Base-by-base conservation (phyloP, 2,329 filamentous ascomycete species). In the Xylariaceae sp. region DNA sequence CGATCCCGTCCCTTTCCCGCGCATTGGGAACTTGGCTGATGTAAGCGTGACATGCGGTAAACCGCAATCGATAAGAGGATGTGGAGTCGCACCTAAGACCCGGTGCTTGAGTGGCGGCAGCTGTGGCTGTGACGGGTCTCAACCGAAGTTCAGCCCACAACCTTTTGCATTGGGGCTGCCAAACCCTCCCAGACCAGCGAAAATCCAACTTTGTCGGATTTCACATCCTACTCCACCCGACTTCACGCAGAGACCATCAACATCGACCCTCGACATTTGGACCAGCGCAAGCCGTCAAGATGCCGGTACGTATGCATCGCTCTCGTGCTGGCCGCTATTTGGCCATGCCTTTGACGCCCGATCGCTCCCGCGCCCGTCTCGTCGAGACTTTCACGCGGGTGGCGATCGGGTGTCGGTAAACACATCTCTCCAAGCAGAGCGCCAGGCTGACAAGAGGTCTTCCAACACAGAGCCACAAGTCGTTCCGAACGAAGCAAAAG, bases 401-500 rank as follows among this genome's bases (percentile, higher is more conserved):
- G n/a, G n/a, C n/a, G n/a, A n/a, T n/a, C n/a, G n/a, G n/a, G n/a
- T n/a, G n/a, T n/a, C n/a, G n/a, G n/a, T n/a, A n/a, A n/a, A n/a
- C n/a, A n/a, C n/a, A n/a, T n/a, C n/a, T n/a, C n/a, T n/a, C n/a
- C n/a, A n/a, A n/a, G n/a, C n/a, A n/a, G n/a, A n/a, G n/a, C n/a
- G n/a, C n/a, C n/a, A n/a, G n/a, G n/a, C n/a, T n/a, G n/a, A n/a
- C n/a, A n/a, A n/a, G n/a, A n/a, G n/a, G n/a, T n/a, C n/a, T n/a
- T 38, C 26, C 37, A 44, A 39, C 42, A 64, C 67, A 96, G 90
- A 90, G 83, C 83, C 88, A 98, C 77, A 98, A 98, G 83, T 86
- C 89, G 67, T 98, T 98, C 88, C 85, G 89, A 69, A 95, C 89
- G 73, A 98, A 98, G 89, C 84, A 93, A 73, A 98, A 98, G 92